Percentiles rank a stretch among this genome's conserved stretches.
These are phyloP conservation scores for Candida insectalens DNA, from an alignment of 805 yeast genomes.

Conservation along the genomic window DNA sequence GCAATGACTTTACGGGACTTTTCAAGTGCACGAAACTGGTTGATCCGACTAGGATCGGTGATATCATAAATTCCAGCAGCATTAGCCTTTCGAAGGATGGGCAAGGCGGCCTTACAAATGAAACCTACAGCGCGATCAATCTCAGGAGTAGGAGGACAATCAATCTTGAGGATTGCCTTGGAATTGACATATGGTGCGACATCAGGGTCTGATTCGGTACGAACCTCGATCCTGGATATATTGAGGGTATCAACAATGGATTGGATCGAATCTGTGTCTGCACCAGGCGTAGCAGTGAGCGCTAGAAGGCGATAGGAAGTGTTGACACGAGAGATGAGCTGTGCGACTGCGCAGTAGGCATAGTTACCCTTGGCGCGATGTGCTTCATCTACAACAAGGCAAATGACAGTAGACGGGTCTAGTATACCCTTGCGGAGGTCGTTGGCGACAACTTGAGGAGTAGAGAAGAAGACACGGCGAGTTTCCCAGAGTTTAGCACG, in stretches of 20 bases:
- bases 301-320: constrained; percentile 71
- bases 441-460: constrained; percentile 94
- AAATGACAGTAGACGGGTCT: constrained; percentile 64
- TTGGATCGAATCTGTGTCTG: constrained; percentile 82
- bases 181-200: constrained; percentile 68
- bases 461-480: constrained; percentile 79
- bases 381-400: constrained; percentile 90
- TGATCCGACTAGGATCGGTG: constrained; percentile 57
- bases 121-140: constrained; percentile 46
- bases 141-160: constrained; percentile 43
- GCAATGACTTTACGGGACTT: constrained; percentile 48
- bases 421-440: constrained; percentile 69
- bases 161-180: constrained; percentile 50
- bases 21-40: constrained; percentile 63
- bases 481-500: constrained; percentile 71
- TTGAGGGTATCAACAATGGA: constrained; percentile 63
- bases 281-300: constrained; percentile 92
- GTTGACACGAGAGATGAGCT: constrained; percentile 51
- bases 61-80: constrained; percentile 53
- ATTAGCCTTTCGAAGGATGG: constrained; percentile 55
- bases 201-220: constrained; percentile 81
- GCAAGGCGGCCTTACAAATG: constrained; percentile 55
- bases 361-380: constrained; percentile 89
- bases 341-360: constrained; percentile 79
- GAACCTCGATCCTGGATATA: constrained; percentile 71